phyloP scores from a whole-genome alignment of 192 early-diverging fungal genomes.

The Dimargaris verticillata region DNA sequence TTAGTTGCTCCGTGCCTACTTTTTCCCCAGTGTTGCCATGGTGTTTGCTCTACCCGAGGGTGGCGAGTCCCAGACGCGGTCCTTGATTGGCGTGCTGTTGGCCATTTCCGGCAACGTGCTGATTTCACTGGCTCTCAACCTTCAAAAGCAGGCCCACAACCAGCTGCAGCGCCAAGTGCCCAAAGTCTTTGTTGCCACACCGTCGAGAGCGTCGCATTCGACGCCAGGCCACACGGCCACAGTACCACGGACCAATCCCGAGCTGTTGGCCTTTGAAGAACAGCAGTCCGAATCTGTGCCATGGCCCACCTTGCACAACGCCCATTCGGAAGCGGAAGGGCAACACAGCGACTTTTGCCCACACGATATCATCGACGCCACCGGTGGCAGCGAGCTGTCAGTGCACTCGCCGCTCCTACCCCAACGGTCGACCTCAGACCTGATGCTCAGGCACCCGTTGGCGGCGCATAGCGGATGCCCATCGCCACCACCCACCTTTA shows the following conservation, averaged over 20 bases:
- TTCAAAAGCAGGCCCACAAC: conserved; percentile 45
- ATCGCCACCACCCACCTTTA: too few species aligned
- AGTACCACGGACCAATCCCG: conserved; percentile 3
- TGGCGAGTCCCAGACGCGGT: conserved; percentile 20
- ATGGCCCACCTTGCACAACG: neutral
- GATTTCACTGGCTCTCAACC: conserved; percentile 52
- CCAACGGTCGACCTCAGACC: neutral
- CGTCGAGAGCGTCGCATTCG: neutral
- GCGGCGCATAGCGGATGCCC: too few species aligned
- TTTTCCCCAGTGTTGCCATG: too few species aligned
- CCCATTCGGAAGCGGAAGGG: neutral
- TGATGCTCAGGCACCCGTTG: neutral
- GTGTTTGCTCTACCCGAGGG: neutral
- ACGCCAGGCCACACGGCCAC: neutral
- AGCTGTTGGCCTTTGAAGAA: neutral
- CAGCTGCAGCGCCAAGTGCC: conserved; percentile 14
- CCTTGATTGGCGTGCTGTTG: conserved; percentile 43
- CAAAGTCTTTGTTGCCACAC: neutral
- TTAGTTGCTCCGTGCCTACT: too few species aligned
- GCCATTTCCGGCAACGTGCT: conserved; percentile 44
- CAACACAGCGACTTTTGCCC: conserved; percentile 12
- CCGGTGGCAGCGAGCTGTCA: neutral
- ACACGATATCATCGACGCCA: conserved; percentile 8
- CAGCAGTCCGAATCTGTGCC: conserved; percentile 1
- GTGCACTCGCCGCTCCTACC: neutral